Evolutionary conservation across 2,329 filamentous ascomycete species (phyloP), one percentile per base, ranked within the genome.

Genomic region (Cadophora sp.): DNA sequence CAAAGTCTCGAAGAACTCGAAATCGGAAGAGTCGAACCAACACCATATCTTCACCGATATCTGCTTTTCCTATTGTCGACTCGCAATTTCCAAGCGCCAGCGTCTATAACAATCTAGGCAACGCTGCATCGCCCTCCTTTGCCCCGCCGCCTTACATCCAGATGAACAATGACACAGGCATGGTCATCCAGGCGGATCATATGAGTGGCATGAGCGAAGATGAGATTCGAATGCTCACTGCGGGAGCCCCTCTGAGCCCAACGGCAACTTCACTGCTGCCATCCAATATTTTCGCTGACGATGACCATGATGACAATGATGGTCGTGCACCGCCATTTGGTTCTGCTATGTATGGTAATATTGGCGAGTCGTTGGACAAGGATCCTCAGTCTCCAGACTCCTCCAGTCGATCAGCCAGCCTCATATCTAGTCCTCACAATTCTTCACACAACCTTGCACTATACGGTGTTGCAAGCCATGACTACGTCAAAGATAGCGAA

Each of bases 211-310:
- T 89, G 65, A 87, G 87, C 6, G 90, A 92, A 37, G 85, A 87
- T 1, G 89, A 91, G 22, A 80, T 90, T 4, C 87, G 87, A 67
- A 83, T 83, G 22, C 77, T 91, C 43, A 88, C 85, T 3, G 86
- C 84, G 22, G 89, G 87, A 31, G 92, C 91, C 1, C 91, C 91
- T 0, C 86, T 95, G 77, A 94, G 91, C 74, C 92, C 92, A 1
- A 91, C 91, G 4, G 92, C 92, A 1, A 89, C 91, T 31, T 86
- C 90, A 19, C 82, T 95, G 3, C 81, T 97, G 19, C 92, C 92
- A 0, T 91, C 92, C 1, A 88, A 87, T 68, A 81, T 91, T 4
- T 85, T 87, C 66, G 79, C 80, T 62, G 90, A 92, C 59, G 84
- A 89, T 48, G 89, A 90, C 81, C 83, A n/a, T 81, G 80, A 11